Evolutionary conservation across 1,284 basidiomycete genomes (phyloP), one percentile per base, ranked within the genome.

Genomic region (Fomitopsis pinicola): DNA sequence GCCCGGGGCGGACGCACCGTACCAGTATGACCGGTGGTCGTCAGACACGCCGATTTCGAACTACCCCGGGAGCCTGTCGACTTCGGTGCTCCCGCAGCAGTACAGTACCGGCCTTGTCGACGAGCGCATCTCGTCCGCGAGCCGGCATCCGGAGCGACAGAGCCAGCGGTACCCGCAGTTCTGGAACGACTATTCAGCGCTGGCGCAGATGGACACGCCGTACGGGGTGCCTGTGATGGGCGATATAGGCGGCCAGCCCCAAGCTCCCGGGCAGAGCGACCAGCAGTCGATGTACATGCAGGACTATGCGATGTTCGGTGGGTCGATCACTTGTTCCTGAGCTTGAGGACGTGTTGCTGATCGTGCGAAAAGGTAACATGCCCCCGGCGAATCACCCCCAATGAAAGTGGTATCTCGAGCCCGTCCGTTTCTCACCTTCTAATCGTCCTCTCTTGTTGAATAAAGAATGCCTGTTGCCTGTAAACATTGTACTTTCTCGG

Each of bases 71-170:
- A 77, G 80, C 44, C 67, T 88, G 56, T 84, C 86, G 48, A 88
- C 87, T 26, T 85, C 85, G 1, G 85, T 86, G 45, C 76, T 88
- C 52, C 85, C 87, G 1, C 88, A 88, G 65, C 76, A 86, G 67
- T 91, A 89, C 69, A 88, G 86, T 72, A 88, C 86, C 3, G 87
- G 87, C 1, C 75, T 89, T 57, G 75, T 82, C 5, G 85, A 86
- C 65, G 70, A 67, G 61, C 68, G 71, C 35, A 63, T 63, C 58
- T 64, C 66, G 58, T 62, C 64, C 46, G 64, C 65, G 60, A 63
- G 58, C 55, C 60, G 62, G 53, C 61, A 59, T 57, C 46, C 67
- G 50, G 67, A 72, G 59, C 62, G 73, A 56, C 61, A 67, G 60
- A 54, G 70, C 62, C 61, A 72, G 68, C 67, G 75, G 60, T 81